Conservation (phyloP, 176 grass and related monocot species). For the Canna indica region DNA sequence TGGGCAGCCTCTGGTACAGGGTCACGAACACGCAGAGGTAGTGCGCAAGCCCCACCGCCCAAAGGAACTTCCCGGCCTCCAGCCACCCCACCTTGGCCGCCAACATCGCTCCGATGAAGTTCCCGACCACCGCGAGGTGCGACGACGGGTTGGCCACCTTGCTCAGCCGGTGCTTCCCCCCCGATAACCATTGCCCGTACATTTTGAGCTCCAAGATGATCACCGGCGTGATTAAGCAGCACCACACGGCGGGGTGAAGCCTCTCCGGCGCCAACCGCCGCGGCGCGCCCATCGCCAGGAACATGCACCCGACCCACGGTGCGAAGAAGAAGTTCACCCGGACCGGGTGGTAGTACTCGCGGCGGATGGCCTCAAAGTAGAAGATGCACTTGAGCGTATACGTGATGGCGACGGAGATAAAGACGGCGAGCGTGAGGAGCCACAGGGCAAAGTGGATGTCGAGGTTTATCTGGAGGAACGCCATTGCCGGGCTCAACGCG, state of each 20-base stretch:
- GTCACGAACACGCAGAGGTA: conserved; percentile 91
- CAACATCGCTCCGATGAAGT: conserved; percentile 90
- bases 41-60: conserved; percentile 87
- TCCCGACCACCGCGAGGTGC: conserved; percentile 87
- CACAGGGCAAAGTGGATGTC: conserved; percentile 63
- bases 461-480: conserved; percentile 60
- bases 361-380: conserved; percentile 92
- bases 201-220: conserved; percentile 92
- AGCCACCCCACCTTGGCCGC: conserved; percentile 78
- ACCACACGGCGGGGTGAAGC: conserved; percentile 65
- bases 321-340: conserved; percentile 97
- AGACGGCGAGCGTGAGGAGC: conserved; percentile 44
- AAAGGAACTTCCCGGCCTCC: conserved; percentile 75
- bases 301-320: conserved; percentile 92
- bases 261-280: conserved; percentile 30
- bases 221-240: conserved; percentile 49
- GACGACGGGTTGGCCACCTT: conserved; percentile 97
- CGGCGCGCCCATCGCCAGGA: conserved; percentile 69
- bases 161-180: conserved; percentile 76
- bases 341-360: conserved; percentile 95
- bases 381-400: conserved; percentile 87
- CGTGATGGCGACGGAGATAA: conserved; percentile 47
- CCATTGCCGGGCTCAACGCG: conserved; percentile 48
- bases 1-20: conserved; percentile 88
- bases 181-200: conserved; percentile 90